Evolutionary conservation across 352 stramenopile species (phyloP), one percentile per base, ranked within the genome.

Genomic region (Phytophthora pistaciae): DNA sequence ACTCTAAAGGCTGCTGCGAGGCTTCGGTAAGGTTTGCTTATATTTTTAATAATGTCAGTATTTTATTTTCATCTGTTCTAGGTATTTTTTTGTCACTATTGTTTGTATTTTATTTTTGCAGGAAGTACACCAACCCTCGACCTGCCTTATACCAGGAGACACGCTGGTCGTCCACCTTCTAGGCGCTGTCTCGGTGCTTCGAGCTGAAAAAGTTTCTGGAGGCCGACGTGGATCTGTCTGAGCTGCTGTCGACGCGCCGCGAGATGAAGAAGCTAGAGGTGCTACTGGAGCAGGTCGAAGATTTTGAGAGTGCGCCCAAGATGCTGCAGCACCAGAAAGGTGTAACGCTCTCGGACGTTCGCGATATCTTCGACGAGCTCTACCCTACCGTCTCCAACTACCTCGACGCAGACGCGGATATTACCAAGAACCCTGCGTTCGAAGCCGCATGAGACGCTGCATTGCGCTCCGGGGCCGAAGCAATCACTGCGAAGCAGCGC

Each of bases 351-450:
- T 40, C 18, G 4, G 58, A 64, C 9, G 44, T 56, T 14, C 58
- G 58, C 7, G 44, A 64, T 25, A 44, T 64, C 16, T 64, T 50
- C 29, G 58, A 64, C 20, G 58, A 40, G 16, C 29, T n/a, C 16
- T 21, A 64, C 44, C 44, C 58, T 13, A 48, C 4, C 2, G n/a
- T 54, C 16, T 13, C 25, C 1, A 31, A 20, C 44, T 25, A 64
- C 20, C 40, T 56, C 5, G 58, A 11, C 11, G 14, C 58, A 14
- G 44, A 56, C 29, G 58, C 58, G 6, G 16, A 46, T 40, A 16
- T 64, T 18, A 44, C 57, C 23, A 29, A 56, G 25, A 31, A 50
- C 25, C 42, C 27, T 8, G 18, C 23, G 11, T 64, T 64, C n/a
- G 44, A 64, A 16, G 27, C 25, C 21, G 58, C 58, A 23, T 64